phyloP scores from a whole-genome alignment of 768 basidiomycete species.

The Leccinum aurantiacum region DNA sequence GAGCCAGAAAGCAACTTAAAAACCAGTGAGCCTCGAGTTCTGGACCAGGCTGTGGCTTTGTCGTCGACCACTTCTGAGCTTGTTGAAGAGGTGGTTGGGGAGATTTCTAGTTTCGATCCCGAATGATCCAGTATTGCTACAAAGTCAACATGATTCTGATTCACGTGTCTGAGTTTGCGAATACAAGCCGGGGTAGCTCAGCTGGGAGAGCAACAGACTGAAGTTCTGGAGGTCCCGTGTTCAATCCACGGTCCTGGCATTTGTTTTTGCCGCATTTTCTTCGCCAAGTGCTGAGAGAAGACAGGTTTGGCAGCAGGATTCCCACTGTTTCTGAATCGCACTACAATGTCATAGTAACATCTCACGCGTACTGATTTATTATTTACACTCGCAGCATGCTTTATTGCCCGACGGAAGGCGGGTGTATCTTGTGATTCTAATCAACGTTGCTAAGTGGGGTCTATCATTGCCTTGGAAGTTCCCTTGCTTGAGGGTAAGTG shows the following conservation, averaged over 20 bases:
- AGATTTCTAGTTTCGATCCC: slow-evolving; percentile 27
- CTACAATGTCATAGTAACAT: background rate
- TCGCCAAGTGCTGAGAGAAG: background rate
- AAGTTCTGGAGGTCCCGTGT: slow-evolving; percentile 61
- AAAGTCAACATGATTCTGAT: background rate
- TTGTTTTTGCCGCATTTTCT: slow-evolving; percentile 10
- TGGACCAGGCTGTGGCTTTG: slow-evolving; percentile 26
- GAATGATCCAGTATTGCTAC: slow-evolving; percentile 9
- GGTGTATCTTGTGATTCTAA: background rate
- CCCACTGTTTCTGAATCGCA: background rate
- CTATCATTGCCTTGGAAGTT: background rate
- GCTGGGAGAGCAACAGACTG: slow-evolving; percentile 77
- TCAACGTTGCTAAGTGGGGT: background rate
- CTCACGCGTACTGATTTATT: too few relatives aligned
- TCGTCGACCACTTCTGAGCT: slow-evolving; percentile 36
- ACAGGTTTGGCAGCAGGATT: too few relatives aligned
- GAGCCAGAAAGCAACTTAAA: slow-evolving; percentile 18
- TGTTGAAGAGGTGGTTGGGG: slow-evolving; percentile 32
- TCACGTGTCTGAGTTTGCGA: background rate
- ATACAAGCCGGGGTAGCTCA: slow-evolving; percentile 60
- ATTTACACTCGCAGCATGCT: background rate
- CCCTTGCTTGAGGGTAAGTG: background rate
- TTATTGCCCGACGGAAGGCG: background rate
- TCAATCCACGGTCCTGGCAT: slow-evolving; percentile 58
- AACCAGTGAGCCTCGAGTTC: background rate